Evolutionary conservation across 1,284 basidiomycete species (phyloP), one percentile per base, ranked within the genome.

Genomic region (Sporisorium exsertum): DNA sequence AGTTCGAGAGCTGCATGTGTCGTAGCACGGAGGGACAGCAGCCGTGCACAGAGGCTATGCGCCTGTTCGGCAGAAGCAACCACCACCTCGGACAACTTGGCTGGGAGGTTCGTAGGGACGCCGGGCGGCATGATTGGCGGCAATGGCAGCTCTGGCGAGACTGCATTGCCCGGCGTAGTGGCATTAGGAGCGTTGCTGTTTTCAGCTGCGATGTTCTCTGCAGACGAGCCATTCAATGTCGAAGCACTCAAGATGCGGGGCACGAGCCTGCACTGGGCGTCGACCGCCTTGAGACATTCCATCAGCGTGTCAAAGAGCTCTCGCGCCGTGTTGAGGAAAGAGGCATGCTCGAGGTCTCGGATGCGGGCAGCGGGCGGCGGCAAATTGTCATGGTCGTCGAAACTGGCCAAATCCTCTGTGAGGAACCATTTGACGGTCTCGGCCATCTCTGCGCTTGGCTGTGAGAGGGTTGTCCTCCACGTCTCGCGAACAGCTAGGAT

Each of bases 41-140:
- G 88, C 81, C 92, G 93, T 8, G 94, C 92, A 1, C 90, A 90
- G 26, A 93, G 89, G 9, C 91, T 89, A 84, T 96, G 95, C 9
- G 94, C 91, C 8, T 95, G 89, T 81, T 97, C 94, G 45, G 93
- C 91, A 0, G 91, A 90, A 0, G 93, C 92, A 2, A 91, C 90
- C 35, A 97, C 88, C 35, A 92, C 90, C 70, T 95, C 94, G 3
- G 88, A 85, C 20, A 91, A 72, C 15, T 87, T 84, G 9, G 87
- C 86, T 59, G 80, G 82, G 15, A 91, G 74, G 12, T 87, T 85
- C 4, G 88, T 85, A 51, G 80, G 81, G 2, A 82, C 80, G 18
- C 72, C 77, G 3, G 27, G 24, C 1, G 80, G 78, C 80, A 81
- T 80, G 20, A 46, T 53, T 0, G 70, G 50, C 60, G 72, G 59